Percentiles rank a stretch among this genome's conserved stretches.
Conservation (phyloP, 495 filamentous ascomycete genomes). For the Tuber aestivum region DNA sequence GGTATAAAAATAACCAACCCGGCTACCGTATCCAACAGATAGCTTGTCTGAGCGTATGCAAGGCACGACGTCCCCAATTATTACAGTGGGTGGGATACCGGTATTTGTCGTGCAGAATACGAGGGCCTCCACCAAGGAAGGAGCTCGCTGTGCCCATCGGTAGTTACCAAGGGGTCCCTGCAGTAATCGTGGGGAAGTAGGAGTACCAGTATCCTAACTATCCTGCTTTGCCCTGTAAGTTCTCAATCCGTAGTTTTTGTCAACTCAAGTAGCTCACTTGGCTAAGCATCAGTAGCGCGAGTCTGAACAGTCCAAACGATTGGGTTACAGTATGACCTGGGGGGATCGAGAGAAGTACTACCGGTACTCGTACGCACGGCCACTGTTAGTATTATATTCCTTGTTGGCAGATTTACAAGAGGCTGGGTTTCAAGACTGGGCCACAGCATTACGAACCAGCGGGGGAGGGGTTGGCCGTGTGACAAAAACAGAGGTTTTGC, state of each 20-base stretch:
- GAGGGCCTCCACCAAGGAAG: not conserved
- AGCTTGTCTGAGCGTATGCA: not conserved
- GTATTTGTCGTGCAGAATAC: not conserved
- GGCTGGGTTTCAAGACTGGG: too few relatives aligned
- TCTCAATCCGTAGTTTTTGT: not conserved
- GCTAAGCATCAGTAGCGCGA: not conserved
- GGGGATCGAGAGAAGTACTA: not conserved
- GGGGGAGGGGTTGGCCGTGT: not conserved
- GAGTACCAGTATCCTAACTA: too few relatives aligned
- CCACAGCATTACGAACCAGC: not conserved
- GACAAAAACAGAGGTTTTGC: not conserved
- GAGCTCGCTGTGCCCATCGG: not conserved
- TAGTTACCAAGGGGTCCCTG: not conserved
- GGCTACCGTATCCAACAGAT: not conserved
- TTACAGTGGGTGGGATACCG: not conserved
- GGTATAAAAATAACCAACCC: too few relatives aligned
- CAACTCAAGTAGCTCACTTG: not conserved
- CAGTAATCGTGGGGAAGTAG: not conserved
- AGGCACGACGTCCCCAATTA: not conserved
- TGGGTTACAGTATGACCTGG: not conserved
- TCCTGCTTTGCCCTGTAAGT: not conserved
- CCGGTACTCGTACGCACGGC: not conserved
- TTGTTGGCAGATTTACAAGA: too few relatives aligned
- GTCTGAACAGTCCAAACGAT: not conserved
- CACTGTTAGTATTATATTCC: not conserved